A percentile compares a stretch with the other conserved stretches of the same genome.
These are phyloP conservation scores for Backusella liffmaniae DNA, from an alignment of 192 early-diverging fungal genomes.

Conservation along the genomic window DNA sequence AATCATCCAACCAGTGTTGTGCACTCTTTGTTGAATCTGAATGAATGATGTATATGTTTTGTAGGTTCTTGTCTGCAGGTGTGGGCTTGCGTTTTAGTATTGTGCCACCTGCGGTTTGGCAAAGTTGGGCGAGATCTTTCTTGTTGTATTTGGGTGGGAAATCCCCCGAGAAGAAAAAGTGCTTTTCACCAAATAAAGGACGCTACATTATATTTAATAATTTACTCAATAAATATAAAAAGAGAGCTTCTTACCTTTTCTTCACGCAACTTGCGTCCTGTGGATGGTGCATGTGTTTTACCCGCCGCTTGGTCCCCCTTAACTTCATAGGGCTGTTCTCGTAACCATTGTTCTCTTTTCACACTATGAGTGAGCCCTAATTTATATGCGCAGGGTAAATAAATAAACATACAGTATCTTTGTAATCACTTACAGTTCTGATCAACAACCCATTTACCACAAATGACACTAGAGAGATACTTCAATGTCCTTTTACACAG, in stretches of 20 bases:
- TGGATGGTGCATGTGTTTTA: background rate
- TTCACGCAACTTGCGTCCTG: background rate
- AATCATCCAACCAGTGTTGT: background rate
- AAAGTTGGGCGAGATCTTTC: background rate
- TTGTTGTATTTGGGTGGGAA: conserved; percentile 1
- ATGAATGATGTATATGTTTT: background rate
- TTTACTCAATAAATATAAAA: background rate
- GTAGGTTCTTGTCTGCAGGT: background rate
- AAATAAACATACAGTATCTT: background rate
- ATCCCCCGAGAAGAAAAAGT: background rate
- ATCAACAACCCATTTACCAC: background rate
- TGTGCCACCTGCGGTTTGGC: background rate
- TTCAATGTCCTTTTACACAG: background rate
- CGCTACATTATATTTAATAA: background rate
- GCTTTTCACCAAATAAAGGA: background rate
- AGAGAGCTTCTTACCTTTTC: background rate
- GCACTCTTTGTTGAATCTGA: background rate
- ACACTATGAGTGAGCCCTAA: background rate
- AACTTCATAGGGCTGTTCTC: background rate
- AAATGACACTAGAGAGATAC: background rate
- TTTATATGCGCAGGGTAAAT: background rate
- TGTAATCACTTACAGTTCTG: background rate
- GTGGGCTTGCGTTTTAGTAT: background rate
- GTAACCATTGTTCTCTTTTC: background rate
- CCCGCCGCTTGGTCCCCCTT: background rate